These are phyloP conservation scores for Phoma herbarum DNA, from an alignment of 2,329 filamentous ascomycete species.

Conservation along the genomic window DNA sequence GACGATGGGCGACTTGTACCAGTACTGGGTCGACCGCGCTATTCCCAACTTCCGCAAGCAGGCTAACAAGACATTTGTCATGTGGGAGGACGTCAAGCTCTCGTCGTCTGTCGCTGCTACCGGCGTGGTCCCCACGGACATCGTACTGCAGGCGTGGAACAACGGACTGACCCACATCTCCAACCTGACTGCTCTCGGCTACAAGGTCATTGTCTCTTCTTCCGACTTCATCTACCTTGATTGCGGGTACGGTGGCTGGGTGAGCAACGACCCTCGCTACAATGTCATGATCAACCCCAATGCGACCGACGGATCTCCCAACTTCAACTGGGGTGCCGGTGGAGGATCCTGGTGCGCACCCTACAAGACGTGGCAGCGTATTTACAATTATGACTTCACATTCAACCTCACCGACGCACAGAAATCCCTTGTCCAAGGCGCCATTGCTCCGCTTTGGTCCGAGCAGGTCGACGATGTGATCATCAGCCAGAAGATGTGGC, in stretches of 20 bases:
- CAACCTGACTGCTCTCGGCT: conserved; percentile 60
- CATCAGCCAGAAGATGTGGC: conserved; percentile 63
- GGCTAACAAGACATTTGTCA: conserved; percentile 61
- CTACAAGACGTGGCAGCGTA: conserved; percentile 68
- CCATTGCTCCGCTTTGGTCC: conserved; percentile 61
- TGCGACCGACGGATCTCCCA: conserved; percentile 49
- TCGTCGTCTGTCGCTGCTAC: conserved; percentile 55
- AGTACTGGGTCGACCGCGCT: conserved; percentile 64
- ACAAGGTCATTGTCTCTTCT: conserved; percentile 65
- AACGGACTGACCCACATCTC: conserved; percentile 61
- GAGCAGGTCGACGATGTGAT: conserved; percentile 65
- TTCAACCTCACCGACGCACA: conserved; percentile 58
- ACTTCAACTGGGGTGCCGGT: conserved; percentile 64
- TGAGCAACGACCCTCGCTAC: conserved; percentile 66
- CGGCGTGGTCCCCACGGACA: conserved; percentile 58
- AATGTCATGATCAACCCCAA: conserved; percentile 63
- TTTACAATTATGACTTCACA: conserved; percentile 67
- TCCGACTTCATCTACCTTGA: conserved; percentile 66
- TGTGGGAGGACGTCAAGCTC: conserved; percentile 66
- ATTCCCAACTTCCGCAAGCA: conserved; percentile 60
- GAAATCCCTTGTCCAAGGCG: conserved; percentile 61
- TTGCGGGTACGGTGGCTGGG: conserved; percentile 63
- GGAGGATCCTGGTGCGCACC: conserved; percentile 67
- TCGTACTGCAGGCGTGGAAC: conserved; percentile 66
- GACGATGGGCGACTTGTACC: conserved; percentile 61